These are phyloP conservation scores for Mortierella polycephala DNA, from an alignment of 371 early-diverging fungal species.

Conservation along the genomic window DNA sequence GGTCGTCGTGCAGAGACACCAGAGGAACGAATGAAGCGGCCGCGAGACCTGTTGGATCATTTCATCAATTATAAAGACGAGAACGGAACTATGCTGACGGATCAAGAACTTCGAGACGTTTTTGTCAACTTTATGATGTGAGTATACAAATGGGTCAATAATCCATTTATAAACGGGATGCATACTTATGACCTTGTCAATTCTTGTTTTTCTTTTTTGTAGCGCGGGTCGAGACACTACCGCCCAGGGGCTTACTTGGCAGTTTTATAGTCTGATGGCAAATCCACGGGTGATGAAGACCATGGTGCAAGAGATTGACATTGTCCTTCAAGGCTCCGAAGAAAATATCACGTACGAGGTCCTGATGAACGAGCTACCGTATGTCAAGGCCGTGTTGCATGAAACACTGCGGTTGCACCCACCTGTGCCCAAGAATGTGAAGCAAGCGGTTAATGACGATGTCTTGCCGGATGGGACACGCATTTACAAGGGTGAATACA, in stretches of 20 bases:
- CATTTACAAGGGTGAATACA: constrained; percentile 63
- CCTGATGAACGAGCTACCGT: constrained; percentile 40
- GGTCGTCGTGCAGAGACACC: constrained; percentile 54
- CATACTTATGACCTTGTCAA: constrained; percentile 67
- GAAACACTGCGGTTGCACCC: constrained; percentile 42
- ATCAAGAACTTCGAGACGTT: constrained; percentile 53
- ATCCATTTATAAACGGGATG: constrained; percentile 56
- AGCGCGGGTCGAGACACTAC: constrained; percentile 61
- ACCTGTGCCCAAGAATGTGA: constrained; percentile 37
- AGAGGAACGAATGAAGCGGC: constrained; percentile 52
- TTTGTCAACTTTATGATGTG: constrained; percentile 49
- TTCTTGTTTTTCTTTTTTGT: constrained; percentile 56
- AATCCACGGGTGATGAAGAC: constrained; percentile 42
- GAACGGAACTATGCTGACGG: constrained; percentile 59
- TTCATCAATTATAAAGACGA: constrained; percentile 66
- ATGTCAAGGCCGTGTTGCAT: constrained; percentile 41
- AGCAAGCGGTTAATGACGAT: constrained; percentile 59
- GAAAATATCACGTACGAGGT: constrained; percentile 41
- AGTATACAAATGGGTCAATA: background rate
- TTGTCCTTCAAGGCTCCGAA: constrained; percentile 20
- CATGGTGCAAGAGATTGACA: constrained; percentile 33
- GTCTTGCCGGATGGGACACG: constrained; percentile 72
- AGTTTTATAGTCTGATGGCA: constrained; percentile 39
- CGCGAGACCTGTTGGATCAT: constrained; percentile 64
- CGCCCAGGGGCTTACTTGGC: constrained; percentile 56